Evolutionary conservation across 768 basidiomycete species (phyloP).

Genomic region (Clathrus columnatus): DNA sequence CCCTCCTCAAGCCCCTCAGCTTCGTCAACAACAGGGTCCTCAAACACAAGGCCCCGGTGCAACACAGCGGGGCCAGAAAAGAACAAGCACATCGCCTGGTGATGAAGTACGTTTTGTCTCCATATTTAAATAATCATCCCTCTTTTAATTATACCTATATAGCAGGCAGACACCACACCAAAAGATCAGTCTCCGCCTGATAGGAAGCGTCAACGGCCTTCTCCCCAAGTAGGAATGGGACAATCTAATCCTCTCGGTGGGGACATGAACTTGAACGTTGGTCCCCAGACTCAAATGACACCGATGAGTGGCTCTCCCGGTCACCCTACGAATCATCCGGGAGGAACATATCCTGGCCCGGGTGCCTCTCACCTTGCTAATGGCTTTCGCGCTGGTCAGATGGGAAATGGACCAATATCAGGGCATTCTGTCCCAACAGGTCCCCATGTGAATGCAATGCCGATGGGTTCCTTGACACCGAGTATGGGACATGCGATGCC

Average conservation of each 20-base stretch:
- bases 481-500: conserved; percentile 22
- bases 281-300: conserved; percentile 26
- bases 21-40: conserved; percentile 18
- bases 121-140: conserved; percentile 2
- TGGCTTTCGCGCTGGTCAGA: conserved; percentile 25
- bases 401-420: conserved; percentile 29
- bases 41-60: conserved; percentile 21
- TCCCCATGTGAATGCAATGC: conserved; percentile 22
- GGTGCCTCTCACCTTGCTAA: conserved; percentile 32
- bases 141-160: conserved; percentile 3
- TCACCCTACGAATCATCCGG: conserved; percentile 26
- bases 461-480: conserved; percentile 23
- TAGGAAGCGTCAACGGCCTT: conserved; percentile 43
- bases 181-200: conserved; percentile 50
- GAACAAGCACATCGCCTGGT: conserved; percentile 54
- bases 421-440: conserved; percentile 22
- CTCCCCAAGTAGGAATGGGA: conserved; percentile 34
- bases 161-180: conserved; percentile 34
- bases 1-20: conserved; percentile 17
- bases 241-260: conserved; percentile 17
- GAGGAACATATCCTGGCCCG: conserved; percentile 21
- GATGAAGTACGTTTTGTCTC: conserved; percentile 40
- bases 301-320: conserved; percentile 27
- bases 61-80: conserved; percentile 29
- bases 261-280: not conserved